These are phyloP conservation scores for Suillus bovinus DNA, from an alignment of 768 basidiomycete genomes.

Conservation along the genomic window DNA sequence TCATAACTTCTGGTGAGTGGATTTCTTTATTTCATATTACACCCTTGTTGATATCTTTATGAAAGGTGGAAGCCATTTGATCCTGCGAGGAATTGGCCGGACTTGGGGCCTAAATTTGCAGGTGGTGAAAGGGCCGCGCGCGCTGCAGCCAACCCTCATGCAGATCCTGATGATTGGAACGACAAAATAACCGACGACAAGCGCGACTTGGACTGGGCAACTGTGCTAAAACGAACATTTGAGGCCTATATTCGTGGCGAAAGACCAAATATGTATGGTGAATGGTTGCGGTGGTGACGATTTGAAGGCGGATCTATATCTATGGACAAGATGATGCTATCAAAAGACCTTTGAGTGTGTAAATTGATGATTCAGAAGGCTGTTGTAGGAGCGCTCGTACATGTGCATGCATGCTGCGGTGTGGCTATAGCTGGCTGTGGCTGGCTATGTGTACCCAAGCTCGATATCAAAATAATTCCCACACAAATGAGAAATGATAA, in stretches of 20 bases:
- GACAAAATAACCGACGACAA: slow-evolving; percentile 61
- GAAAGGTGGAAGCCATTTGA: slow-evolving; percentile 94
- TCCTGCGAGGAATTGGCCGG: slow-evolving; percentile 84
- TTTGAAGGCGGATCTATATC: neutral
- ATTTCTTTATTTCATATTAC: neutral
- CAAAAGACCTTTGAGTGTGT: neutral
- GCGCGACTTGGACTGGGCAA: slow-evolving; percentile 81
- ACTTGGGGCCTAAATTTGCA: slow-evolving; percentile 78
- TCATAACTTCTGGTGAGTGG: slow-evolving; percentile 81
- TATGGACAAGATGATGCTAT: neutral
- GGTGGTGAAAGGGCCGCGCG: slow-evolving; percentile 72
- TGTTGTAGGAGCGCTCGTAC: neutral
- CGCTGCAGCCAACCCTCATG: slow-evolving; percentile 22
- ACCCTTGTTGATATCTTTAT: slow-evolving; percentile 2
- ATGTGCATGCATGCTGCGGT: no score
- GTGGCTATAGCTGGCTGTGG: no score
- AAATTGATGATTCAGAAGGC: neutral
- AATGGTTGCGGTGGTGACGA: slow-evolving; percentile 45
- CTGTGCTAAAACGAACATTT: slow-evolving; percentile 92
- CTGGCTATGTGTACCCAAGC: no score
- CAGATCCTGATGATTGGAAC: slow-evolving; percentile 26
- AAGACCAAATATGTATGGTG: slow-evolving; percentile 91
- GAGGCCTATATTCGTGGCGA: slow-evolving; percentile 88
- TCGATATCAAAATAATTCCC: no score
- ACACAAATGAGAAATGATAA: neutral